Conservation (phyloP, 2,329 filamentous ascomycete species). For the Diplodia mutila region DNA sequence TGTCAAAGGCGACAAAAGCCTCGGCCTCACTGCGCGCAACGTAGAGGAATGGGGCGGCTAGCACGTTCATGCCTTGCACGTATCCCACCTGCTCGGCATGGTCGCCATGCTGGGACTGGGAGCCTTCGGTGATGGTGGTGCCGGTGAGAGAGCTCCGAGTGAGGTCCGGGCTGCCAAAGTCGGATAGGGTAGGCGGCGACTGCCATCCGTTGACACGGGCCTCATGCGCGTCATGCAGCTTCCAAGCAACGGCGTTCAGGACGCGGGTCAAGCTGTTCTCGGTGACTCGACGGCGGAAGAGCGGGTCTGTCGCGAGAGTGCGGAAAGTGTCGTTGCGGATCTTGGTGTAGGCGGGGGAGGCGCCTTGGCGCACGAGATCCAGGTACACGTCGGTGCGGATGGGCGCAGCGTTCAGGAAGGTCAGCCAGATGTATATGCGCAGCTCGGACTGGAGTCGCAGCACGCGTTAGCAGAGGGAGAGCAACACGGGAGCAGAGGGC, state of each 20-base stretch:
- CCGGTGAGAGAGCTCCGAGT: constrained; percentile 33
- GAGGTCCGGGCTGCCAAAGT: constrained; percentile 52
- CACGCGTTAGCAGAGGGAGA: constrained; percentile 23
- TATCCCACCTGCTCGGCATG: constrained; percentile 74
- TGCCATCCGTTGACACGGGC: constrained; percentile 58
- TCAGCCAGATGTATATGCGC: constrained; percentile 94
- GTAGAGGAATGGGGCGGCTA: constrained; percentile 94
- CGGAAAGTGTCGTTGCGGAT: constrained; percentile 99
- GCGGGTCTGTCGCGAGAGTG: constrained; percentile 92
- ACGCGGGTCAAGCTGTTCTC: constrained; percentile 94
- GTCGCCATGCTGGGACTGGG: constrained; percentile 27
- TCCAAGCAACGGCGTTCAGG: constrained; percentile 94
- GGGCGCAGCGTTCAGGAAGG: constrained; percentile 85
- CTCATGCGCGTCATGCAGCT: constrained; percentile 76
- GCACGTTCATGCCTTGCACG: constrained; percentile 98
- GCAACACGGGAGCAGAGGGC: constrained; percentile 23
- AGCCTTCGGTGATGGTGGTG: constrained; percentile 27
- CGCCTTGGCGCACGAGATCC: constrained; percentile 84
- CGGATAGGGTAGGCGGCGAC: constrained; percentile 53
- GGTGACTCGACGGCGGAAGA: constrained; percentile 92
- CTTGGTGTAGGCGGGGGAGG: constrained; percentile 93
- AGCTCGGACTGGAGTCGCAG: constrained; percentile 70
- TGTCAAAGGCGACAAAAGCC: constrained; percentile 88
- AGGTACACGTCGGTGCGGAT: constrained; percentile 88
- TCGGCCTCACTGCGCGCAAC: constrained; percentile 92